phyloP scores from a whole-genome alignment of 208 protist genomes.

The Leptomonas seymouri region DNA sequence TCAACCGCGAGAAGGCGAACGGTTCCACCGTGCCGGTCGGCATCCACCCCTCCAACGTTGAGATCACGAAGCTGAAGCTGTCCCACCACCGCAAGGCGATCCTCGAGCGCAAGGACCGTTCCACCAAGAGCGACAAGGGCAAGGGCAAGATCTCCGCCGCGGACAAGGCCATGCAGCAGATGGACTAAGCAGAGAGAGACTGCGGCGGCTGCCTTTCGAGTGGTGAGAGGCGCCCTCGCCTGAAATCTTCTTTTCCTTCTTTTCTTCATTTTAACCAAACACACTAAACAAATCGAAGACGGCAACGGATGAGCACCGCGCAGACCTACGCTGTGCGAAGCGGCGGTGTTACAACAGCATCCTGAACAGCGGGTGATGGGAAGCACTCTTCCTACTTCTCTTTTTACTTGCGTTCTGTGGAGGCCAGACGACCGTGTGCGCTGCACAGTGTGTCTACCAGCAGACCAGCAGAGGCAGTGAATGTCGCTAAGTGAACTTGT shows the following conservation, averaged over 20 bases:
- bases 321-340: too few relatives aligned
- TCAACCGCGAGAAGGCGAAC: conserved; percentile 97
- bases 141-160: conserved; percentile 92
- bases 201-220: not conserved
- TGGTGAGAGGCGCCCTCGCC: not conserved
- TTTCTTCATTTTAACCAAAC: conserved; percentile 6
- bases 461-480: too few relatives aligned
- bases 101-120: conserved; percentile 95
- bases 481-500: too few relatives aligned
- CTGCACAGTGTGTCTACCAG: too few relatives aligned
- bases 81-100: conserved; percentile 98
- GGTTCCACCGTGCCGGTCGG: conserved; percentile 93
- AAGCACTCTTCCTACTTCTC: too few relatives aligned
- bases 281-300: not conserved
- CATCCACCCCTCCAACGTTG: conserved; percentile 99
- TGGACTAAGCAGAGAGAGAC: conserved; percentile 71
- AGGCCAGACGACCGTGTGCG: too few relatives aligned
- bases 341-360: too few relatives aligned
- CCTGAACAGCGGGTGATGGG: too few relatives aligned
- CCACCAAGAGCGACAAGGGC: conserved; percentile 89
- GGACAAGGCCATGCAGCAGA: conserved; percentile 94
- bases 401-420: too few relatives aligned
- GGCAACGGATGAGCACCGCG: too few relatives aligned
- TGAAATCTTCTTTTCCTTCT: conserved; percentile 8
- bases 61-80: conserved; percentile 99